Base-by-base conservation (phyloP, 495 filamentous ascomycete species). In the Pseudotulostoma volvatum region DNA sequence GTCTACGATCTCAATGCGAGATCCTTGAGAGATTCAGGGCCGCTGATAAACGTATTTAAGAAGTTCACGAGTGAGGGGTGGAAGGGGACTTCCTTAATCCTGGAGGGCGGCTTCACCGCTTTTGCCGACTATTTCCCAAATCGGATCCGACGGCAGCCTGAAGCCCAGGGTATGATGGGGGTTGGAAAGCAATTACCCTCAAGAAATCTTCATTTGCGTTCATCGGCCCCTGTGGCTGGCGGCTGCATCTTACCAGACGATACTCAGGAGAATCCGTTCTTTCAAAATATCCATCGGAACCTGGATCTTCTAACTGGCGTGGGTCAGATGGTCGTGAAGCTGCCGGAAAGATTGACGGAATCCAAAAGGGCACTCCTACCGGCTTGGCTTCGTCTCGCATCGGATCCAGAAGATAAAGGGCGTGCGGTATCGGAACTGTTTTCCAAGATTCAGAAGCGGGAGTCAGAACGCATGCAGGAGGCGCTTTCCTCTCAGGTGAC, bases 261-360 rank as follows among this genome's bases (percentile, higher is more conserved):
- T 39, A 66, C 67, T 40, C 69, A 74, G 1, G 67, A 73, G 9
- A 94, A 92, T 48, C 87, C 92, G 0, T 96, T 97, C 57, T 97
- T 96, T 59, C 73, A 74, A 40, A 95, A 94, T 44, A 96, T 97
- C 47, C 73, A 92, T 18, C 90, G 96, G 56, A 93, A 97, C 44
- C 90, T 93, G 75, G 90, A 97, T 52, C 59, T 97, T 31, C 75
- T 93, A 34, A 87, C 81, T 38, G 90, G 90, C 17, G 90, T 97
- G 31, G 90, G 90, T 0, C 87, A 93, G 50, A 77, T 96, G 48
- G 63, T 84, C 21, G 54, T 97, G 34, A 71, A 77, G 35, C 54
- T 80, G 33, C 90, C 90, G 0, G 47, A 69, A 28, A 57, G 58
- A 4, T 54, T 84, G 38, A 67, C 64, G 2, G 47, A 60, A 13